Conservation (phyloP, 1,284 basidiomycete species). For the Sporisorium sorghi region DNA sequence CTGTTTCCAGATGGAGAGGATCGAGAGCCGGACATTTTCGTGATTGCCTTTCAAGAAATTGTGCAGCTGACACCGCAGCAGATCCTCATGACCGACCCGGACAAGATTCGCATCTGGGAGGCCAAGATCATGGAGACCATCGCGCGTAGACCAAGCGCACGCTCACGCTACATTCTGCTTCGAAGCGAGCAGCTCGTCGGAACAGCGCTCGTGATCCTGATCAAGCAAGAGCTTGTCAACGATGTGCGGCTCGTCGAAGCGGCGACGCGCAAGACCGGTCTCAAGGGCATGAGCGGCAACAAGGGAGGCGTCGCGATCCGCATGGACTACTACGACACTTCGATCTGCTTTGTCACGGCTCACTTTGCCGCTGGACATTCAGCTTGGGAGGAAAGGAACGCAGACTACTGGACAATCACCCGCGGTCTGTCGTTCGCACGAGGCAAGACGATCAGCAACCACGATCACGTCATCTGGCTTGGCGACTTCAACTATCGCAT, state of each 20-base stretch:
- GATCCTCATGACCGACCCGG: constrained; percentile 90
- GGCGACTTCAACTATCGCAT: constrained; percentile 96
- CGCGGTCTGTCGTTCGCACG: constrained; percentile 85
- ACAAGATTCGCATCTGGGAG: constrained; percentile 83
- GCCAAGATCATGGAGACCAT: constrained; percentile 82
- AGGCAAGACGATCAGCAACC: constrained; percentile 87
- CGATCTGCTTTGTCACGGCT: constrained; percentile 93
- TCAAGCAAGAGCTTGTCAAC: constrained; percentile 80
- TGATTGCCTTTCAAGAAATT: constrained; percentile 90
- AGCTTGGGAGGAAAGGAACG: constrained; percentile 89
- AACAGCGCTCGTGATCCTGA: constrained; percentile 87
- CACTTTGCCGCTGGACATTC: constrained; percentile 93
- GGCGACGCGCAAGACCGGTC: constrained; percentile 92
- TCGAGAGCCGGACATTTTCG: constrained; percentile 68
- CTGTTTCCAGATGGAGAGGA: constrained; percentile 76
- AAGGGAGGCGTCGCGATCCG: constrained; percentile 89
- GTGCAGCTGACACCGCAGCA: constrained; percentile 96
- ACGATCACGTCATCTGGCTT: constrained; percentile 90
- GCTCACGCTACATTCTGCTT: constrained; percentile 82
- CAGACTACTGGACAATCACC: constrained; percentile 89
- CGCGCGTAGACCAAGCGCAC: constrained; percentile 77
- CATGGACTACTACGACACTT: constrained; percentile 88
- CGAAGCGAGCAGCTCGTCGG: constrained; percentile 96
- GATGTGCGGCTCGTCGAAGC: constrained; percentile 91
- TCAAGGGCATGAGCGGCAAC: constrained; percentile 96